Conservation (phyloP, 495 filamentous ascomycete genomes). For the Neurospora sp. region DNA sequence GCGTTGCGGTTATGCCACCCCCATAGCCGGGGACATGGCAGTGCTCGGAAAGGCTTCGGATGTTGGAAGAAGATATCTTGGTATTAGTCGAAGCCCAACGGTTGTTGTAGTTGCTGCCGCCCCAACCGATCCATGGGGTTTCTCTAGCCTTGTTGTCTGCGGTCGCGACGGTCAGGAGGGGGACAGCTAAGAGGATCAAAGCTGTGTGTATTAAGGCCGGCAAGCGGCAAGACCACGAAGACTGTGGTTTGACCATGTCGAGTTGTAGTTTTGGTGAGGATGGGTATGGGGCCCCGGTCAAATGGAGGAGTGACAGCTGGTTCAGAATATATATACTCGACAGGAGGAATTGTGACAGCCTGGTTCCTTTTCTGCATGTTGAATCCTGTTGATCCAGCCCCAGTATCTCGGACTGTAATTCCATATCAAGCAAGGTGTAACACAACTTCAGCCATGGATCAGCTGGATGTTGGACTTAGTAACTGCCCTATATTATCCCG, state of each 20-base stretch:
- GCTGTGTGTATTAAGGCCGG: not conserved
- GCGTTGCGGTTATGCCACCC: conserved; percentile 23
- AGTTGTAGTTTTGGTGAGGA: not conserved
- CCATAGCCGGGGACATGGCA: conserved; percentile 11
- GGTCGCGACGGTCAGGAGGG: not conserved
- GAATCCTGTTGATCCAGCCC: not conserved
- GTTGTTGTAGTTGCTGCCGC: conserved; percentile 16
- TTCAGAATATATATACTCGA: not conserved
- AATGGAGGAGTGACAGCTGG: not conserved
- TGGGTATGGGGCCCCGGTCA: not conserved
- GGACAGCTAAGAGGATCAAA: not conserved
- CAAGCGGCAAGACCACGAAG: not conserved
- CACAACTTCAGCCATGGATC: too few relatives aligned
- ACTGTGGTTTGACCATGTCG: not conserved
- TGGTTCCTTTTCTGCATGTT: not conserved
- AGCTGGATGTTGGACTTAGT: not conserved
- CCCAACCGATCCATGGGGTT: conserved; percentile 4
- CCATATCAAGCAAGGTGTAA: not conserved
- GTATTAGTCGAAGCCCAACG: conserved; percentile 16
- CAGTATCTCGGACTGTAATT: not conserved
- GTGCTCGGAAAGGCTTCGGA: conserved; percentile 4
- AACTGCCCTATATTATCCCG: not conserved
- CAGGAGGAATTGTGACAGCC: not conserved
- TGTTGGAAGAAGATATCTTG: conserved; percentile 10
- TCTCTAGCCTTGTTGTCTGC: not conserved